Conservation (phyloP, 257 asterid species). For the Handroanthus guayacan region DNA sequence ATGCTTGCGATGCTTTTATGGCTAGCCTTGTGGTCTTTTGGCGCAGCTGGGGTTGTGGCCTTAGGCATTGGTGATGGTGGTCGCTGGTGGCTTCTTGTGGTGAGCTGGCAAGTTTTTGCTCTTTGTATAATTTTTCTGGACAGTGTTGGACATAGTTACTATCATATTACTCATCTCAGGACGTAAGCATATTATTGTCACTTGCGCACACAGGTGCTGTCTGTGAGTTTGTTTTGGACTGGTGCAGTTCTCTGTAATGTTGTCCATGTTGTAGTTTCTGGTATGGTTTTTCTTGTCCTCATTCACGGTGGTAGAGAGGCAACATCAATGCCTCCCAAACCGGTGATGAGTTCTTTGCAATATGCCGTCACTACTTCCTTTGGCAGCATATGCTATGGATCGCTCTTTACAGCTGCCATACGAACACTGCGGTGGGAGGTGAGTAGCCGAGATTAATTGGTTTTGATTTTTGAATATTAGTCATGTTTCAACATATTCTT, state of each 20-base stretch:
- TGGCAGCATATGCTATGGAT: constrained; percentile 98
- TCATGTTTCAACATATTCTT: constrained; percentile 5
- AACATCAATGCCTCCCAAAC: constrained; percentile 86
- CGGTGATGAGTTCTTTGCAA: constrained; percentile 66
- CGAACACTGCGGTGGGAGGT: constrained; percentile 98
- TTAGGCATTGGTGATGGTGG: constrained; percentile 82
- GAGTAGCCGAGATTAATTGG: constrained; percentile 32
- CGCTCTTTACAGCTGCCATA: constrained; percentile 97
- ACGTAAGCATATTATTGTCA: constrained; percentile 24
- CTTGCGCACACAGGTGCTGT: constrained; percentile 67
- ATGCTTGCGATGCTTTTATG: constrained; percentile 88
- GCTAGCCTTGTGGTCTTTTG: constrained; percentile 94
- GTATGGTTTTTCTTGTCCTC: constrained; percentile 90
- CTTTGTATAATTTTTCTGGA: constrained; percentile 43
- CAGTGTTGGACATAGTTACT: constrained; percentile 8
- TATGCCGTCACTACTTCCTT: constrained; percentile 89
- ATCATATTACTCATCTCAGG: constrained; percentile 29
- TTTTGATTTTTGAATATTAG: constrained; percentile 6
- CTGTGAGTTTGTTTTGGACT: constrained; percentile 96
- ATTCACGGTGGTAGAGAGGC: constrained; percentile 86
- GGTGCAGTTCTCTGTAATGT: constrained; percentile 95
- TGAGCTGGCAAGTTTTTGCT: constrained; percentile 99
- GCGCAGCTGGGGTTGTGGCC: constrained; percentile 93
- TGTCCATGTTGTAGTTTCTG: constrained; percentile 91
- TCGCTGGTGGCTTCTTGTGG: constrained; percentile 99